Conservation (phyloP, 225 moss, liverwort and hornwort species). For the Straminergon stramineum region DNA sequence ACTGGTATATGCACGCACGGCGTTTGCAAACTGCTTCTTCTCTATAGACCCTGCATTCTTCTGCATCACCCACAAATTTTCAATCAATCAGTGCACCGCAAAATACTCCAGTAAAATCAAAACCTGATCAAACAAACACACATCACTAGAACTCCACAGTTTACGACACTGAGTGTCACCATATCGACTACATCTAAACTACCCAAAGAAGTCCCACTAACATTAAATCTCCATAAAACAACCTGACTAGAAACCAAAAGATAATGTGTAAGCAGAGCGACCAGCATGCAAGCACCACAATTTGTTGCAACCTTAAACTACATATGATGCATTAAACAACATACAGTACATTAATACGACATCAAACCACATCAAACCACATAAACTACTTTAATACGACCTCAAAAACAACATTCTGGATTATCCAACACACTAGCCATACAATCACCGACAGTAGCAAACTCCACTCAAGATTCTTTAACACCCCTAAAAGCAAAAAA, state of each 20-base stretch:
- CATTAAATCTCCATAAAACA: background rate
- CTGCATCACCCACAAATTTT: background rate
- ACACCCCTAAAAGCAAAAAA: background rate
- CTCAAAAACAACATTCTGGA: background rate
- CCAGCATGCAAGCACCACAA: background rate
- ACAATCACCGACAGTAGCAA: background rate
- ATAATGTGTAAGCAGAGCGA: background rate
- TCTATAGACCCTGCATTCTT: background rate
- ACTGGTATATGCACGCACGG: background rate
- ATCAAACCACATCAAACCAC: background rate
- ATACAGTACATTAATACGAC: background rate
- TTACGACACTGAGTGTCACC: too few relatives aligned
- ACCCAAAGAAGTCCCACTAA: background rate
- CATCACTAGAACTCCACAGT: background rate
- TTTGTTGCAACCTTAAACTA: background rate
- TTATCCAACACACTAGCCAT: background rate
- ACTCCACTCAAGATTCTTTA: background rate
- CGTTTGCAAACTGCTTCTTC: conserved; percentile 13
- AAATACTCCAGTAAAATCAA: background rate
- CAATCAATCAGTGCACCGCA: background rate
- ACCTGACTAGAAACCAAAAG: background rate
- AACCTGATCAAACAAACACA: background rate
- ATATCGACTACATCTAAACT: background rate
- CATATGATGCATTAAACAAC: background rate
- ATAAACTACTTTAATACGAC: background rate